These are phyloP conservation scores for Hyaloscypha hepaticicola DNA, from an alignment of 495 filamentous ascomycete species.

Conservation along the genomic window DNA sequence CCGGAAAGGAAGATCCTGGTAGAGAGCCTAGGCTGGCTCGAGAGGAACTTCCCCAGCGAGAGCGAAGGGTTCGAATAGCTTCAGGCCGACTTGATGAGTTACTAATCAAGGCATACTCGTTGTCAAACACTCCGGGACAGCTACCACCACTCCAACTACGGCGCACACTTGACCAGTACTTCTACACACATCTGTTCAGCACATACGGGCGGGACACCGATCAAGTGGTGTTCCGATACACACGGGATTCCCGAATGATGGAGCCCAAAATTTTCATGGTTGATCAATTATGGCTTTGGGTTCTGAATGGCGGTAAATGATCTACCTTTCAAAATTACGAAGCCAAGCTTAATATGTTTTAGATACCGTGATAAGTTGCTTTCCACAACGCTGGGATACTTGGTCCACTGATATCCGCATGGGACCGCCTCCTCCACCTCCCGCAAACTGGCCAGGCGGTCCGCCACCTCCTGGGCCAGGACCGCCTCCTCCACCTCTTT, in stretches of 20 bases:
- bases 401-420: neutral
- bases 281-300: slow-evolving; percentile 5
- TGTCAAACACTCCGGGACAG: neutral
- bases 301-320: neutral
- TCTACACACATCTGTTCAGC: neutral
- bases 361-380: slow-evolving; percentile 2
- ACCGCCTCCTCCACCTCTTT: neutral
- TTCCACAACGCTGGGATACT: slow-evolving; percentile 2
- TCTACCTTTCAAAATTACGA: neutral
- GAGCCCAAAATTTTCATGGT: slow-evolving; percentile 3
- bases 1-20: neutral
- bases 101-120: neutral
- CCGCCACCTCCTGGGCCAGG: no score
- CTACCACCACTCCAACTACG: neutral
- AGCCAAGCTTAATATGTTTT: neutral
- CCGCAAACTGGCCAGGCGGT: neutral
- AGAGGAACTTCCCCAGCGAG: neutral
- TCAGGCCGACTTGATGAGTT: neutral
- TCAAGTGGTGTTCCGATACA: slow-evolving; percentile 5
- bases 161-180: slow-evolving; percentile 3
- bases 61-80: neutral
- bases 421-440: neutral
- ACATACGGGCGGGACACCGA: neutral
- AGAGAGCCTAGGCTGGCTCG: neutral
- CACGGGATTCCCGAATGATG: neutral